Percentiles rank a stretch among this genome's conserved stretches.
Evolutionary conservation across 257 asterid species (phyloP).

Genomic region (Lycium barbarum): DNA sequence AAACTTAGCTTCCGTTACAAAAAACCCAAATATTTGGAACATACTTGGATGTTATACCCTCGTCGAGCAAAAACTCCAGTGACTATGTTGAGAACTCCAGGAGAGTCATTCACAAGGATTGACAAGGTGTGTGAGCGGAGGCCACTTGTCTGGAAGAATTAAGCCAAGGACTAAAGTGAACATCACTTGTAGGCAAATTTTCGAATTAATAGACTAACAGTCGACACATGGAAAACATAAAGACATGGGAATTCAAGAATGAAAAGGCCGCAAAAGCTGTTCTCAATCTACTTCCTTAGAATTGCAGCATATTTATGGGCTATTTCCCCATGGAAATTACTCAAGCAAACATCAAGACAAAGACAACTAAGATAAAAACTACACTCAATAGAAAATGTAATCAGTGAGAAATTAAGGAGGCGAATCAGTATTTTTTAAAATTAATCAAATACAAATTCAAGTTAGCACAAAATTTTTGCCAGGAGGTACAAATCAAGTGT

Average conservation of each 20-base stretch:
- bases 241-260: not conserved
- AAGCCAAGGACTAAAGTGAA: slow-evolving; percentile 18
- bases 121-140: slow-evolving; percentile 94
- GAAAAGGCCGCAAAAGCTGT: slow-evolving; percentile 12
- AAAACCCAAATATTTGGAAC: not conserved
- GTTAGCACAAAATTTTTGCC: not conserved
- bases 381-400: not conserved
- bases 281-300: slow-evolving; percentile 14
- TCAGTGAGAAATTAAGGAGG: slow-evolving; percentile 9
- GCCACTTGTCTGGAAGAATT: slow-evolving; percentile 76
- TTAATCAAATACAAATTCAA: not conserved
- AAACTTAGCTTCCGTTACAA: not conserved
- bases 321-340: slow-evolving; percentile 20
- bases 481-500: not conserved
- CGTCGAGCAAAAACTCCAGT: slow-evolving; percentile 96
- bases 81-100: slow-evolving; percentile 95
- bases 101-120: slow-evolving; percentile 89
- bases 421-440: not conserved
- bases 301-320: slow-evolving; percentile 20
- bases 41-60: slow-evolving; percentile 95
- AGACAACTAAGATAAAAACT: slow-evolving; percentile 7
- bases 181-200: not conserved
- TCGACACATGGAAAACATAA: not conserved
- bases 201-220: slow-evolving; percentile 10
- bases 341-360: slow-evolving; percentile 1